Base-by-base conservation (phyloP, 768 basidiomycete species). In the Coprinellus micaceus region DNA sequence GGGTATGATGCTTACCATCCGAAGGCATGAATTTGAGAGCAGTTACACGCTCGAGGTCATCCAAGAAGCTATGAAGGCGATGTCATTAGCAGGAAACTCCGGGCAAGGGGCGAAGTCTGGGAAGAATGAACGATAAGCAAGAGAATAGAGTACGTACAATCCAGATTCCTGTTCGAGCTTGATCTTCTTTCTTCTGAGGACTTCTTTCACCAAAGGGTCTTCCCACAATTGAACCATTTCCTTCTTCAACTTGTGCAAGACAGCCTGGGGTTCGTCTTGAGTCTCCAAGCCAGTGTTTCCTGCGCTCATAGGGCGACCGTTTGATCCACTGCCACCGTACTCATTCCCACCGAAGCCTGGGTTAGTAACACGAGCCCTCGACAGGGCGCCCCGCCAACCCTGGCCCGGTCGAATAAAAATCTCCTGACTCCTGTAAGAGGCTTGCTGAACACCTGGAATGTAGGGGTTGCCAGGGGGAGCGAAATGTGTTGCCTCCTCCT, bases 221-320 rank as follows among this genome's bases (percentile, higher is more conserved):
- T 73, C 66, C 89, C 89, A 91, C 1, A 91, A 75, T 44, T 74
- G 71, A 33, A 80, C 76, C 79, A 91, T 86, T 57, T 89, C 89
- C 30, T 74, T 77, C 12, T 76, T 68, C 62, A 84, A 85, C 15
- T 81, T 77, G 60, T 84, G 66, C 12, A 89, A 66, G 11, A 88
- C 75, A 17, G 82, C 74, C 46, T 84, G 83, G 0, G 84, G 76
- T 60, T 87, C 88, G 54, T 83, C 80, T 15, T 73, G 72, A 12
- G 79, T 78, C 59, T 79, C 77, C 40, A 77, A 56, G 0, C 76
- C 77, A 2, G 74, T 76, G 48, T 74, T 77, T 4, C 77, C 77
- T 2, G 77, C 76, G 56, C 77, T 77, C 49, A 67, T 71, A 37
- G 79, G 77, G 3, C 76, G 67, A 13, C 49, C 33, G 21, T 29